Base-by-base conservation (phyloP, 2,329 filamentous ascomycete genomes). In the Grosmannia serpens region DNA sequence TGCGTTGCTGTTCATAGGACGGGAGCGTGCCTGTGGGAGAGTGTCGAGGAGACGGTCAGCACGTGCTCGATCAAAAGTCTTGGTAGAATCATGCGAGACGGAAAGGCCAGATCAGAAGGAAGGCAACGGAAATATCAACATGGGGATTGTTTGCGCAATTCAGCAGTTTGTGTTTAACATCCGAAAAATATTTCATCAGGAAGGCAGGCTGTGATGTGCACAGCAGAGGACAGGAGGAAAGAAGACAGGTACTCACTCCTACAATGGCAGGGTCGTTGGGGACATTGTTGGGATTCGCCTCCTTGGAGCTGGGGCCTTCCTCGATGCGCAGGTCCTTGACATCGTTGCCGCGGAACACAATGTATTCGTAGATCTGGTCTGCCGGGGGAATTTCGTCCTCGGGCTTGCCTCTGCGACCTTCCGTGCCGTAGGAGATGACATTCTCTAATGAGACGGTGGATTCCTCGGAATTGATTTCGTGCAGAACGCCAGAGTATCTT, bases 41-140 rank as follows among this genome's bases (percentile, higher is more conserved):
- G 46, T 33, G 24, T 41, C 35, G n/a, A 53, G 27, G 22, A 15
- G 6, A 33, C 13, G 47, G 58, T 61, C 31, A 59, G 55, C 55
- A 57, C 49, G 41, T 11, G 29, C 4, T 10, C 27, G 4, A 51
- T 10, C 27, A 15, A 24, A 24, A n/a, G 17, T 35, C 5, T 33
- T n/a, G 27, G 27, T 38, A 35, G 33, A 27, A 31, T 31, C 3
- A 46, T 17, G 4, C 27, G 49, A n/a, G 38, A 10, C 4, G 35
- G 44, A 26, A n/a, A n/a, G 22, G 54, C 60, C 57, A 51, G 58
- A 85, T 96, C 91, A 96, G 91, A 96, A 96, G 91, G 91, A 96
- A 96, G 91, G 91, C 91, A 96, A 96, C 91, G 91, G 91, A 96
- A 86, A 88, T 86, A 84, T 96, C 91, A 86, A 95, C 91, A 96